A percentile compares a stretch with the other conserved stretches of the same genome.
Conservation (phyloP, 768 basidiomycete species). For the Xerocomellus intermedius region DNA sequence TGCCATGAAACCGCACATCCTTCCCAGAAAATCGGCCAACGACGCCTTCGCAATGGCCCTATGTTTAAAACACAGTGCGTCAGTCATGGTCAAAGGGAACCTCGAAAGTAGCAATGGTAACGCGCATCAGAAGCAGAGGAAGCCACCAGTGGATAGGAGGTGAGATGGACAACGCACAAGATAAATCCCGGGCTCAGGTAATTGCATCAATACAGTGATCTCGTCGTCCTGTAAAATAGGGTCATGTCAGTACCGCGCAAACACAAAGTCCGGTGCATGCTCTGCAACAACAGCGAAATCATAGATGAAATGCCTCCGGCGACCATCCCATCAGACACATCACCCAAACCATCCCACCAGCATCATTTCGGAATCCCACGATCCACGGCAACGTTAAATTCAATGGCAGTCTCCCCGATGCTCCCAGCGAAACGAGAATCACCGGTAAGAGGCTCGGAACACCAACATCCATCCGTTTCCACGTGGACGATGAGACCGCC, state of each 20-base stretch:
- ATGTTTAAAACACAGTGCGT: background rate
- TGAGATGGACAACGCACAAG: constrained; percentile 49
- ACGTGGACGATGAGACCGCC: background rate
- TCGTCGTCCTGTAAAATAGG: constrained; percentile 62
- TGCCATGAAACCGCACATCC: constrained; percentile 67
- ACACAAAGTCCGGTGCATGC: background rate
- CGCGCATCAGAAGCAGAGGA: too few relatives aligned
- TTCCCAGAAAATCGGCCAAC: constrained; percentile 68
- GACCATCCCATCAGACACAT: background rate
- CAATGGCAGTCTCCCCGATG: background rate
- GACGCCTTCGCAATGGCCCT: constrained; percentile 89
- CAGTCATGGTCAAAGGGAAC: background rate
- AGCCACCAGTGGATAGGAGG: too few relatives aligned
- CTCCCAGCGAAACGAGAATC: background rate
- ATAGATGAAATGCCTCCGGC: too few relatives aligned
- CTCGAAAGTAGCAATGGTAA: background rate
- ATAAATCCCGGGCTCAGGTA: constrained; percentile 54
- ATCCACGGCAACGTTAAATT: background rate
- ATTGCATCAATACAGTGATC: constrained; percentile 73
- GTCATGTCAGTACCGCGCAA: constrained; percentile 9
- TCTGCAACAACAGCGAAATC: too few relatives aligned
- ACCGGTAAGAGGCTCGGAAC: background rate
- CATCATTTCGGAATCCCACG: background rate
- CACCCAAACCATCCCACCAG: background rate
- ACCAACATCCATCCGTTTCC: background rate